These are phyloP conservation scores for Alternaria brassicae DNA, from an alignment of 2,329 filamentous ascomycete species.

Conservation along the genomic window DNA sequence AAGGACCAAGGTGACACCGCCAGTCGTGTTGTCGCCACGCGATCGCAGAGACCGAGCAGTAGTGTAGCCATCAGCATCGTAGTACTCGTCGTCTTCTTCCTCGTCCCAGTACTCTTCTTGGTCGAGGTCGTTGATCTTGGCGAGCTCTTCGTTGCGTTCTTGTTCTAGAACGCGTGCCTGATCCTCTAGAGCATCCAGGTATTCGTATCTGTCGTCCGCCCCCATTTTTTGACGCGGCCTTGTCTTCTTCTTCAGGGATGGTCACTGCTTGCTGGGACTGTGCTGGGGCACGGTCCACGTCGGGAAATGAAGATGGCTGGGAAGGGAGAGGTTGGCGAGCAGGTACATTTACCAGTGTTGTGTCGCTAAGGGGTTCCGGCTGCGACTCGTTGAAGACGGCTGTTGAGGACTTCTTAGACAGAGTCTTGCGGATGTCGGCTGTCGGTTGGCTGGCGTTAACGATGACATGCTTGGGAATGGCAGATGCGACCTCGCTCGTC, in stretches of 20 bases:
- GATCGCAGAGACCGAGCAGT: constrained; percentile 82
- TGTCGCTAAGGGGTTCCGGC: constrained; percentile 27
- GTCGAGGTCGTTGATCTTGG: constrained; percentile 51
- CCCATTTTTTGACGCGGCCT: constrained; percentile 27
- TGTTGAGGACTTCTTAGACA: constrained; percentile 60
- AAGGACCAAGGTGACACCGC: constrained; percentile 69
- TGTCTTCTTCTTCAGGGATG: constrained; percentile 23
- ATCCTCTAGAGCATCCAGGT: constrained; percentile 49
- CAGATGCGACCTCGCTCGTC: constrained; percentile 25
- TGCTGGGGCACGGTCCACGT: constrained; percentile 30
- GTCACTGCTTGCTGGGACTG: constrained; percentile 24
- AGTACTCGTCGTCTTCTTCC: constrained; percentile 77
- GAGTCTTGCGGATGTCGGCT: constrained; percentile 55
- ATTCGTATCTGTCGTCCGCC: constrained; percentile 41
- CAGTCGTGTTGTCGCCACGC: constrained; percentile 74
- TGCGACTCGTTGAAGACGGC: constrained; percentile 62
- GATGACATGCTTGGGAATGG: constrained; percentile 31
- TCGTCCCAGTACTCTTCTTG: constrained; percentile 76
- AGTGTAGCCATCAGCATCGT: constrained; percentile 72
- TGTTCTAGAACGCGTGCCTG: constrained; percentile 47
- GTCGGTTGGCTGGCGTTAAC: constrained; percentile 39
- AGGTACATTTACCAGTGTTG: constrained; percentile 23
- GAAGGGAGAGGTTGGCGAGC: constrained; percentile 33
- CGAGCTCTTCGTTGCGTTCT: constrained; percentile 47
- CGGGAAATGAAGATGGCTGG: constrained; percentile 33